Evolutionary conservation across 495 filamentous ascomycete species (phyloP), one percentile per base, ranked within the genome.

Genomic region (Podospora tetraspora): DNA sequence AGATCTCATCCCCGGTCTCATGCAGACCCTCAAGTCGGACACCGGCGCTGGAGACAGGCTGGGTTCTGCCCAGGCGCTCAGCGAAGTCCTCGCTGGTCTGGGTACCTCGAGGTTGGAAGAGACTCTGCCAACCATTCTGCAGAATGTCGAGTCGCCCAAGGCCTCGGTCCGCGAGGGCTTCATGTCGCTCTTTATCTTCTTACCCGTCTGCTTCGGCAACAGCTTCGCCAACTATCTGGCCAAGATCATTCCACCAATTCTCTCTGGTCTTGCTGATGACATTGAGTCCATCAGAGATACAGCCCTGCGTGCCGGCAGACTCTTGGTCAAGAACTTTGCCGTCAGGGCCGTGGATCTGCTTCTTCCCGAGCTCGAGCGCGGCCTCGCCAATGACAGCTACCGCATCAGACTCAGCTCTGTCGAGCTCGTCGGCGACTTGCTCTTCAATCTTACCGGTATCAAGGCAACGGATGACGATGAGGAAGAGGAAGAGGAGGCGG

Each of bases 121-220:
- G 80, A 99, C 94, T 2, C 80, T 99, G 63, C 96, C 95, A 61
- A 98, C 95, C 8, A 97, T 99, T 68, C 80, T 99, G 27, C 95
- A 99, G 75, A 99, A 99, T 71, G 94, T 96, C 62, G 88, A 91
- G 70, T 98, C 95, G 74, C 85, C 92, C 63, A 98, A 97, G 78
- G 78, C 95, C 22, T 85, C 92, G 69, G 92, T 97, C 68, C 89
- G 95, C 68, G 95, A 99, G 83, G 95, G 95, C 43, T 99, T 98
- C 84, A 99, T 99, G 95, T 97, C 95, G 29, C 85, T 99, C 57
- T 99, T 99, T 80, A 97, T 99, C 71, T 99, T 96, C 84, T 87
- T 99, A 79, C 95, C 95, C 21, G 96, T 96, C 66, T 99, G 95
- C 79, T 99, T 99, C 76, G 95, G 95, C 71, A 98, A 98, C 84